Evolutionary conservation across 169 alveolate species (phyloP), one percentile per base, ranked within the genome.

Genomic region (Cytauxzoon felis): DNA sequence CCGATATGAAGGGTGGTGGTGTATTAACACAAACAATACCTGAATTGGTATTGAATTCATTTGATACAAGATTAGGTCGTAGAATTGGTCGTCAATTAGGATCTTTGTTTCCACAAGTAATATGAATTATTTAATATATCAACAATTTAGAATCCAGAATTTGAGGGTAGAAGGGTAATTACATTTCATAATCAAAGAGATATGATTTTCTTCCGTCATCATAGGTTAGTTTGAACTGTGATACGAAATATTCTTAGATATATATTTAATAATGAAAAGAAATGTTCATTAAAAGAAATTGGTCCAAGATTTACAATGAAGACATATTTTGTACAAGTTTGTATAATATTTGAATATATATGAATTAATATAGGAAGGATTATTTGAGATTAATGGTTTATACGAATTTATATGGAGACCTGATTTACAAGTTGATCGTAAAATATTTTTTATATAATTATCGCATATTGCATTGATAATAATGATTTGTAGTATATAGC

Each of bases 281-380:
- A 93, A 80, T 97, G 95, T 16, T 90, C 91, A 47, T 82, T 97
- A 64, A 93, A 93, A 82, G 99, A 97, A 87, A 94, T 97, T 24
- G 99, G 99, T 0, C 99, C 99, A 7, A 90, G 99, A 50, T 95
- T 97, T 80, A 95, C 99, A 47, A 81, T 97, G 78, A 95, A 96
- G 86, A 81, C 96, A 45, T 87, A 90, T 60, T 91, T 93, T 78
- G 87, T 97, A 26, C 96, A 96, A 89, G 92, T 90, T 64, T 93
- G 94, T 18, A 43, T 42, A 34, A 32, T 42, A 24, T 49, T 47
- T 24, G 11, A 24, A 43, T 0, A 6, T 7, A 21, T 33, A 21
- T 34, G 24, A 50, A 21, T 5, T 23, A 27, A 24, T 16, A 47
- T 47, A 86, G 92, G 94, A 89, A 73, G 96, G 96, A 34, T 66